These are phyloP conservation scores for Spinacia oleracea DNA, from an alignment of 179 eudicot species.

Conservation along the genomic window DNA sequence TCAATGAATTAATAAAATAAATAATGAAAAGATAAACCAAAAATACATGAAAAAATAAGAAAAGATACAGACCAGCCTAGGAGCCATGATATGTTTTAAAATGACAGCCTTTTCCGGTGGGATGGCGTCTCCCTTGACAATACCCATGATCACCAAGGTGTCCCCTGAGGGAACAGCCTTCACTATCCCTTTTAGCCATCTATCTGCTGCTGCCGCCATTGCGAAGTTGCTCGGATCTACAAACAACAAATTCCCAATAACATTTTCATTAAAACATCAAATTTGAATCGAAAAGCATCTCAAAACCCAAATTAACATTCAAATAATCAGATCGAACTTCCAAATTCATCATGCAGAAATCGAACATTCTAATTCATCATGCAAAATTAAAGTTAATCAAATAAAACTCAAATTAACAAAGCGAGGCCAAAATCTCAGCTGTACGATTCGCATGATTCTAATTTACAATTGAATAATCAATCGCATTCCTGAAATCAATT, in stretches of 20 bases:
- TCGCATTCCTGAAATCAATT: too few species aligned
- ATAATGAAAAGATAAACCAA: background rate
- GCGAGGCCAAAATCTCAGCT: background rate
- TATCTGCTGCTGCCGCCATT: conserved; percentile 68
- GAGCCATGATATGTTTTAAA: conserved; percentile 76
- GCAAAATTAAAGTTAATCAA: conserved; percentile 12
- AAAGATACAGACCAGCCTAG: conserved; percentile 67
- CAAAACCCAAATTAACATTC: background rate
- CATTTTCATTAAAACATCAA: background rate
- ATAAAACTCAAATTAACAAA: conserved; percentile 8
- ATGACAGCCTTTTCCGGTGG: conserved; percentile 91
- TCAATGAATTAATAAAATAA: background rate
- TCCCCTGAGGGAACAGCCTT: conserved; percentile 98
- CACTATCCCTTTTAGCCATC: conserved; percentile 83
- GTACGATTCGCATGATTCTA: background rate
- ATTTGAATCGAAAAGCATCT: background rate
- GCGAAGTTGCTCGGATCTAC: conserved; percentile 30
- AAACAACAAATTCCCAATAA: background rate
- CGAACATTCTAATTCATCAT: conserved; percentile 24
- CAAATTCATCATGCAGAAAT: conserved; percentile 26
- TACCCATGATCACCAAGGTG: conserved; percentile 74
- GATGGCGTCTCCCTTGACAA: conserved; percentile 52
- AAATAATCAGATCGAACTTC: conserved; percentile 25
- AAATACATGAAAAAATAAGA: background rate
- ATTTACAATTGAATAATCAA: conserved; percentile 2